These are phyloP conservation scores for Borovskyia barvae DNA, from an alignment of 208 protist species.

Conservation along the genomic window DNA sequence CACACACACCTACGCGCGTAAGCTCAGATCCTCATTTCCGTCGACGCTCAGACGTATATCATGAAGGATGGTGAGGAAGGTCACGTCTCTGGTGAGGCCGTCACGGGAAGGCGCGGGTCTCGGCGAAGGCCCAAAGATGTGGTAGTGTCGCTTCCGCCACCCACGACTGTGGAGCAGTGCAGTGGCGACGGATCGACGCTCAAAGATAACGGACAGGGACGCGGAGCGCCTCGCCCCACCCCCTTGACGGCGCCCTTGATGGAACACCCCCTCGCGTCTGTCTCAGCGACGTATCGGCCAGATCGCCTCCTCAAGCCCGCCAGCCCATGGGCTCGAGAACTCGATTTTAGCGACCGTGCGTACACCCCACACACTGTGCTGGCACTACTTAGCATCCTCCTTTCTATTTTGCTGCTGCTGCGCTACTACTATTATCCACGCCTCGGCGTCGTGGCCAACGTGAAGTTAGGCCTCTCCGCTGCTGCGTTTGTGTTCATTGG, in stretches of 20 bases:
- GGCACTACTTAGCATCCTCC: constrained; percentile 41
- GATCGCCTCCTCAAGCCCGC: constrained; percentile 28
- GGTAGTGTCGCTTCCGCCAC: too few species aligned
- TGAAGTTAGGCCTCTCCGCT: constrained; percentile 73
- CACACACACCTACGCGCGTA: background rate
- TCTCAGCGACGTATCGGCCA: constrained; percentile 10
- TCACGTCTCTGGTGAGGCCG: too few species aligned
- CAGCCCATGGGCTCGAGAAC: constrained; percentile 49
- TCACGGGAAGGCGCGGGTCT: too few species aligned
- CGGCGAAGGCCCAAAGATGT: too few species aligned
- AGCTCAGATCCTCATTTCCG: background rate
- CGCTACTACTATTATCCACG: constrained; percentile 63
- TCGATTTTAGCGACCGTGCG: constrained; percentile 46
- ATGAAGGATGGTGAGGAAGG: too few species aligned
- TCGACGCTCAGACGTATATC: too few species aligned
- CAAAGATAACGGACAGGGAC: too few species aligned
- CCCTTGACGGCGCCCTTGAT: background rate
- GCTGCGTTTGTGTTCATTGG: constrained; percentile 79
- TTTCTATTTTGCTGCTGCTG: constrained; percentile 45
- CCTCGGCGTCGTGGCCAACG: constrained; percentile 37
- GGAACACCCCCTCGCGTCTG: constrained; percentile 20
- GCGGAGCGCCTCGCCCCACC: background rate
- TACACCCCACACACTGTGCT: constrained; percentile 77
- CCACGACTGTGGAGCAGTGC: too few species aligned
- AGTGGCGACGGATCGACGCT: too few species aligned